Conservation (phyloP, 805 yeast genomes). For the Zygotorulaspora sp. region DNA sequence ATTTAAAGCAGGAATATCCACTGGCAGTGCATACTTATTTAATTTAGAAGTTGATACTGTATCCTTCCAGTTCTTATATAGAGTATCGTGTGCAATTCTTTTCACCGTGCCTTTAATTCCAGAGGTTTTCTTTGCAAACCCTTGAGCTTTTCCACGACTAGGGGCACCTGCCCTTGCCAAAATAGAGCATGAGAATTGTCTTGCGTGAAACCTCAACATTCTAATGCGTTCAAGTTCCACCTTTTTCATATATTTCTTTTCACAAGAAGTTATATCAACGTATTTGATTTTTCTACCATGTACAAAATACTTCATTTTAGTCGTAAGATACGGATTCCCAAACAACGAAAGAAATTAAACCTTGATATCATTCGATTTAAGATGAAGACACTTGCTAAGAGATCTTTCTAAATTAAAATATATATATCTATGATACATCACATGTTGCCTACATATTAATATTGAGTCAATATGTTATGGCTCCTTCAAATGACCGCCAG, state of each 20-base stretch:
- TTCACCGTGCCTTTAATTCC: conserved; percentile 22
- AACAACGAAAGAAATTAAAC: too few relatives aligned
- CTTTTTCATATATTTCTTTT: not conserved
- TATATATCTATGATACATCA: too few relatives aligned
- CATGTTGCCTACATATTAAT: too few relatives aligned
- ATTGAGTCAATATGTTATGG: too few relatives aligned
- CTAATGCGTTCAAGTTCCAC: not conserved
- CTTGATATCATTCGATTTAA: too few relatives aligned
- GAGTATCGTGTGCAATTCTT: conserved; percentile 28
- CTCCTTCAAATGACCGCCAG: too few relatives aligned
- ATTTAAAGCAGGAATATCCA: conserved; percentile 22
- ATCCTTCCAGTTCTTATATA: conserved; percentile 35
- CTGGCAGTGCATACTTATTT: conserved; percentile 27
- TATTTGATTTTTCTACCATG: too few relatives aligned
- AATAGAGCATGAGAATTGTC: conserved; percentile 16
- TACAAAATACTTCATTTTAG: too few relatives aligned
- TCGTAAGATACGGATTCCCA: too few relatives aligned
- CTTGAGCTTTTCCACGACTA: conserved; percentile 29
- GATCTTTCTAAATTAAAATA: too few relatives aligned
- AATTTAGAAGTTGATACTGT: conserved; percentile 32
- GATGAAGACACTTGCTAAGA: too few relatives aligned
- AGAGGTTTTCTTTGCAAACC: conserved; percentile 27
- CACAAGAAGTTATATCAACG: too few relatives aligned
- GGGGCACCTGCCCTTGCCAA: conserved; percentile 22
- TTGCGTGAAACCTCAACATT: conserved; percentile 22